Evolutionary conservation across 768 basidiomycete genomes (phyloP), one percentile per base, ranked within the genome.

Genomic region (Glaciozyma martinii): DNA sequence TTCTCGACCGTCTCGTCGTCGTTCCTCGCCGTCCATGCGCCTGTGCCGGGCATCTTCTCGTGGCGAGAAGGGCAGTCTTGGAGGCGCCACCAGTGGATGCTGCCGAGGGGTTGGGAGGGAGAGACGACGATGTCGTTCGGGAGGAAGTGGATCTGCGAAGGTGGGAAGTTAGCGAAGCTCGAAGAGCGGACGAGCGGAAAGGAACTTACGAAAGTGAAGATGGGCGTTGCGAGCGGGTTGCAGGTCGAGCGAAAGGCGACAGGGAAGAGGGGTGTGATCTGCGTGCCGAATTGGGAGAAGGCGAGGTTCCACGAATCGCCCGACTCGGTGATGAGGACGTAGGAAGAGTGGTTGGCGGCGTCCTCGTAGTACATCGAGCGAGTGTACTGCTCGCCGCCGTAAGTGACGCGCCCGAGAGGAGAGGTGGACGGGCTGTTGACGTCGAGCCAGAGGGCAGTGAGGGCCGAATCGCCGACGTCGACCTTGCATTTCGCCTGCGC

Each of bases 101-200:
- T 23, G 40, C 47, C 49, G 40, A 63, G n/a, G 7, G 42, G 27
- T 15, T 42, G 8, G 23, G 49, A 43, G 0, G 62, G 56, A 4
- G 37, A 13, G 56, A 58, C 56, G 62, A 58, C 62, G 40, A 63
- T 16, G 56, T 63, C 62, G 33, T 47, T 47, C 6, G 62, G 62
- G 16, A 50, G 56, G 62, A 63, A 63, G 49, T 63, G 62, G 27
- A 63, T 19, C 33, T 33, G 10, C 33, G 33, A 10, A 33, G 10
- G 33, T 10, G 33, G 10, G 33, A 33, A 10, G 33, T 33, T 10
- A 33, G 33, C 10, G 33, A 33, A 33, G 33, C 10, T 10, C 33
- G 10, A 33, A 5, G 33, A 10, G 10, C 5, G 10, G 33, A 10
- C 33, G 33, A 33, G 33, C 33, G 33, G 33, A 33, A 10, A 33